Conservation (phyloP, 2,329 filamentous ascomycete species). For the Diaporthe amygdali region DNA sequence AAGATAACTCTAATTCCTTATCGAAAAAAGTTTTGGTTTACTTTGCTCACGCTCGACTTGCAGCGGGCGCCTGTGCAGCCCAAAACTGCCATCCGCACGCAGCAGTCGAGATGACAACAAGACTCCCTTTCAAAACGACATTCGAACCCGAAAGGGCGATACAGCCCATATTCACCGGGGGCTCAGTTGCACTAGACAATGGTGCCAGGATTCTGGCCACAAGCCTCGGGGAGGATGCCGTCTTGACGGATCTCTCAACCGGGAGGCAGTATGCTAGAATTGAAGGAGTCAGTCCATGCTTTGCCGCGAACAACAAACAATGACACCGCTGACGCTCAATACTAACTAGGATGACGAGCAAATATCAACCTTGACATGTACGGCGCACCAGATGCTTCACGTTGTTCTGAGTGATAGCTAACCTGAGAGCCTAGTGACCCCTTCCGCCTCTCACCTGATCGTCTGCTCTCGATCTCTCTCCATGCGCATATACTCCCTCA, state of each 20-base stretch:
- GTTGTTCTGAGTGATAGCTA: conserved; percentile 18
- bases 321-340: neutral
- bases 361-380: conserved; percentile 76
- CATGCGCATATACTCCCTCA: conserved; percentile 87
- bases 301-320: conserved; percentile 3
- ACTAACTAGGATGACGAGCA: conserved; percentile 72
- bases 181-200: conserved; percentile 82
- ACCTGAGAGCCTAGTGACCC: conserved; percentile 67
- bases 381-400: conserved; percentile 17
- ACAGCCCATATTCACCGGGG: conserved; percentile 92
- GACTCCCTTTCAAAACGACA: conserved; percentile 78
- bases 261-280: conserved; percentile 83
- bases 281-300: conserved; percentile 71
- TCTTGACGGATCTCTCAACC: conserved; percentile 84
- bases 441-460: conserved; percentile 85
- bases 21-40: conserved; percentile 28
- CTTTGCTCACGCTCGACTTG: conserved; percentile 18
- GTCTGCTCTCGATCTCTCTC: conserved; percentile 94
- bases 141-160: conserved; percentile 86
- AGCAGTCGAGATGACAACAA: conserved; percentile 58
- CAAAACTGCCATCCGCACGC: conserved; percentile 19
- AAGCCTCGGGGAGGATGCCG: conserved; percentile 87
- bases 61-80: conserved; percentile 26
- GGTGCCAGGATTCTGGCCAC: conserved; percentile 84
- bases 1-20: conserved; percentile 44